A percentile compares a stretch with the other conserved stretches of the same genome.
Conservation (phyloP, 1,284 basidiomycete species). For the Boletus smithii region DNA sequence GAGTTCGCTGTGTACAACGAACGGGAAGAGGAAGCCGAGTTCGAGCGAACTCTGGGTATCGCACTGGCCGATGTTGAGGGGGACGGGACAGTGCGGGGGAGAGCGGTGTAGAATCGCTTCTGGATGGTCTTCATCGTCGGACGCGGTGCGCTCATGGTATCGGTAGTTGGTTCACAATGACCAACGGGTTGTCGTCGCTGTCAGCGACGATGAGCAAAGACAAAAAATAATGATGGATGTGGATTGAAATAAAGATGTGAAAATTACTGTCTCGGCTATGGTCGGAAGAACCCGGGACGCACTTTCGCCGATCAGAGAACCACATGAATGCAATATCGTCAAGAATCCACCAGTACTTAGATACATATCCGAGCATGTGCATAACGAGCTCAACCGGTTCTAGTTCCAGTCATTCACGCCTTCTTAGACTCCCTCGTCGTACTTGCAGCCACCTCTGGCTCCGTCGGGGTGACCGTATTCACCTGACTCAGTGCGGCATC, state of each 20-base stretch:
- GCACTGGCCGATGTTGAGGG: slow-evolving; percentile 30
- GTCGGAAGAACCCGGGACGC: slow-evolving; percentile 20
- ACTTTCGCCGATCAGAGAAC: neutral
- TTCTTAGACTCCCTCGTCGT: neutral
- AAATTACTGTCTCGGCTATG: neutral
- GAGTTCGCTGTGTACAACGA: slow-evolving; percentile 40
- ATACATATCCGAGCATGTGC: too few species aligned
- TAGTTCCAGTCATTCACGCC: slow-evolving; percentile 5
- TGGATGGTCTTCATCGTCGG: slow-evolving; percentile 53
- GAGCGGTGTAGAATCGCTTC: slow-evolving; percentile 48
- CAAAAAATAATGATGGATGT: neutral
- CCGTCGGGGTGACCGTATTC: slow-evolving; percentile 30
- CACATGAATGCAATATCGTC: neutral
- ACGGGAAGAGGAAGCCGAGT: slow-evolving; percentile 38
- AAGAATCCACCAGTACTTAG: too few species aligned
- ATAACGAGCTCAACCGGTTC: too few species aligned
- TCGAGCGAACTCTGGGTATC: slow-evolving; percentile 45
- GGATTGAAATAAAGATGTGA: neutral
- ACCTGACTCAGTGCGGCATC: slow-evolving; percentile 80
- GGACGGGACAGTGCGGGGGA: slow-evolving; percentile 36
- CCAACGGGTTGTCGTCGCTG: slow-evolving; percentile 13
- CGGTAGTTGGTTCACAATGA: neutral
- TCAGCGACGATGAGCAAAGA: slow-evolving; percentile 7
- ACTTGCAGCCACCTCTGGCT: neutral
- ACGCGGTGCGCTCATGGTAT: slow-evolving; percentile 32